These are phyloP conservation scores for Claviceps lovelessii DNA, from an alignment of 2,329 filamentous ascomycete species.

Conservation along the genomic window DNA sequence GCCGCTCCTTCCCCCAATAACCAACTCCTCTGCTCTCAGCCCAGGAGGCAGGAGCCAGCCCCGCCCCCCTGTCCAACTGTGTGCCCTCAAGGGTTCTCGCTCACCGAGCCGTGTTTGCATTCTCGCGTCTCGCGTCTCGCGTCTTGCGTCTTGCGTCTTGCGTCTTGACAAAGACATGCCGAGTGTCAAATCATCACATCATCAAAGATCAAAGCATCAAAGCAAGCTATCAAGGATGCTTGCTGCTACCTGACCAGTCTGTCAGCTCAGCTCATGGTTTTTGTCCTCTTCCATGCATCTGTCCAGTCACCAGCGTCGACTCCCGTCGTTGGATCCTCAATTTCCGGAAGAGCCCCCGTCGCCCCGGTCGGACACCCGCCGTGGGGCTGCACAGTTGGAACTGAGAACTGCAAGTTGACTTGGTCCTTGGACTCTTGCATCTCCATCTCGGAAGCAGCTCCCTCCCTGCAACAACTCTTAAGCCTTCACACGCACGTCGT, in stretches of 20 bases:
- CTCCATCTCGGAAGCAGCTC: too few relatives aligned
- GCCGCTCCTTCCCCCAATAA: neutral
- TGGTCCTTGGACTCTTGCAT: too few relatives aligned
- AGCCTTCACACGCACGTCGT: too few relatives aligned
- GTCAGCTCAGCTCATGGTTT: neutral
- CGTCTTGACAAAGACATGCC: neutral
- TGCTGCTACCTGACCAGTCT: neutral
- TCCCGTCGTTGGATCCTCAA: neutral
- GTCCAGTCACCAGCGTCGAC: neutral
- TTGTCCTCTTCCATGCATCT: neutral
- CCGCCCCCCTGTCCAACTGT: neutral
- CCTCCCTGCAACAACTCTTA: too few relatives aligned
- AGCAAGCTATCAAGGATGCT: too few relatives aligned
- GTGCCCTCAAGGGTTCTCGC: neutral
- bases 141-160: neutral
- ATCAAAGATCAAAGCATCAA: too few relatives aligned
- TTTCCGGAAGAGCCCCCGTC: neutral
- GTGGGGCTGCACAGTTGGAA: neutral
- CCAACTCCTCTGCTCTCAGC: neutral
- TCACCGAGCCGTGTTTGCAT: neutral
- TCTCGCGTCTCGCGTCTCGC: neutral
- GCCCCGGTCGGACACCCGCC: neutral
- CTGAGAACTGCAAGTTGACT: too few relatives aligned
- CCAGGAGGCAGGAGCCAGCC: neutral
- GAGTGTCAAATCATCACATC: neutral